Base-by-base conservation (phyloP, 192 early-diverging fungal genomes). In the Coemansia guatemalensis region DNA sequence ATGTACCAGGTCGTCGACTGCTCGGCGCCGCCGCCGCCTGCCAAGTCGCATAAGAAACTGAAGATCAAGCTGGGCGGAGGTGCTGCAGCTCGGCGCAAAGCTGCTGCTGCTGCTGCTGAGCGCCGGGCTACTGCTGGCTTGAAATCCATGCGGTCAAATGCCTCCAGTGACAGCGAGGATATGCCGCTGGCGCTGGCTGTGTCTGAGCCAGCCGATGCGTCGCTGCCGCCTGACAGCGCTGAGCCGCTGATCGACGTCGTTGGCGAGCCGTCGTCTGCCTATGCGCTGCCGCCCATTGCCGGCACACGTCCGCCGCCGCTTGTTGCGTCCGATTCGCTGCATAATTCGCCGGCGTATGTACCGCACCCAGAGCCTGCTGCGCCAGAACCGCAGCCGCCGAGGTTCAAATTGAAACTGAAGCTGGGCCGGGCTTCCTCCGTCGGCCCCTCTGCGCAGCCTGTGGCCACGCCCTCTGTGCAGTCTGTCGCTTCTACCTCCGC, bases 81-180 rank as follows among this genome's bases (percentile, higher is more conserved):
- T 12, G 35, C 6, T 39, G 35, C 35, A 12, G 35, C 11, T 24
- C 21, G 44, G 44, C 63, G 56, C 11, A 69, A 60, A 23, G 21
- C 32, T n/a, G 22, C 18, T 25, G 48, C 26, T 2, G 50, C 20
- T 8, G 14, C 50, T 32, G 8, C 50, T 24, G 51, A 23, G 6
- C 51, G 22, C 11, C 51, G 51, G 17, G 23, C 3, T 3, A 3
- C 25, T 25, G 1, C 39, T 12, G 35, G 35, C 9, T 7, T 39
- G 9, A 39, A 39, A 11, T 12, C 39, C 23, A 25, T 32, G 41
- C 48, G 35, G 8, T 69, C 67, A 5, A 70, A 50, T 48, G 64
- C 53, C 14, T 71, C 68, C 8, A 80, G 77, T 35, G 77, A 74
- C 24, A 73, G 70, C 68, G 77, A 80, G 61, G 77, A 80, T 26